Base-by-base conservation (phyloP, 202 grass and related monocot species). In the Alloteropsis angusta region DNA sequence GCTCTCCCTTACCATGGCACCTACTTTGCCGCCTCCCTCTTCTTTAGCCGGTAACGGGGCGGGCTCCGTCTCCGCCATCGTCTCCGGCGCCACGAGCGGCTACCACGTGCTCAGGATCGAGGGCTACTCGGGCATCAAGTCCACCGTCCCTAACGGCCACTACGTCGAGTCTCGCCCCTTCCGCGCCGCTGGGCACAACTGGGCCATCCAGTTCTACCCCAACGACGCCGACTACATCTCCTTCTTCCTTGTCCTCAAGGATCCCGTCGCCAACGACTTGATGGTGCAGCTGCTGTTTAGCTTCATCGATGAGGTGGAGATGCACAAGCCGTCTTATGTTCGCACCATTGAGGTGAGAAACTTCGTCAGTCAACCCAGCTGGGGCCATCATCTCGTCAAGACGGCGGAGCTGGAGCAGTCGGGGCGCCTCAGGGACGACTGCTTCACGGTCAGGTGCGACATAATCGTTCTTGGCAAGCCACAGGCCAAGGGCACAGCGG, bases 101-200 rank as follows among this genome's bases (percentile, higher is more conserved):
- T 54, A 28, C 32, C 75, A 78, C 60, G n/a, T 71, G 36, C 78
- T 80, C 78, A 15, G 0, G 52, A 48, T 80, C 78, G 13, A 70
- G 11, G 41, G 41, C 18, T 80, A 80, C 78, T 80, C 65, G 18
- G 1, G 4, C 41, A 34, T 0, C 39, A 78, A 52, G n/a, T 0
- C 0, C 75, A 16, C 25, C 23, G 4, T 36, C 50, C 48, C 25
- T 4, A 58, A 55, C 5, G 50, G 65, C 6, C 1, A 17, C 10
- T 0, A 1, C 22, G 6, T 67, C 9, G 5, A 56, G 5, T 67
- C 46, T 0, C 15, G 3, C 48, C 9, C 25, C 1, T 43, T 68
- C 42, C 22, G 13, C 23, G 42, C 12, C 14, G 42, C 42, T 1
- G 65, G 76, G 7, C 76, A 1, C 62, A 56, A 48, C 5, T 79